Conservation (phyloP, 108 stramenopile species). For the Cyclotella choctawhatcheeana region DNA sequence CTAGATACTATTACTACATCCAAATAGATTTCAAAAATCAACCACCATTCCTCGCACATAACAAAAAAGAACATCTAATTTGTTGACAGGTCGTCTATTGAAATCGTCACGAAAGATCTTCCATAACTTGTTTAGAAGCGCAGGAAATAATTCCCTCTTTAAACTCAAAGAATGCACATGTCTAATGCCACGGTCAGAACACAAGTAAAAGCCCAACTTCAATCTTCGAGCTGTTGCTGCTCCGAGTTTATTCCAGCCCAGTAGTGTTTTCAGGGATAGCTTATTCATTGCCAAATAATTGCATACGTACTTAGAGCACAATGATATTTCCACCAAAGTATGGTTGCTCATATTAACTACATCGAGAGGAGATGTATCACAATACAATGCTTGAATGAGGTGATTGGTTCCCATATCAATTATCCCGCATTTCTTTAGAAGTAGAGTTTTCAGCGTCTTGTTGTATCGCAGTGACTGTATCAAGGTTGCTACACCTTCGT, state of each 20-base stretch:
- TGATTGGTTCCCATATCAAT: slow-evolving; percentile 11
- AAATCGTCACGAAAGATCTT: slow-evolving; percentile 5
- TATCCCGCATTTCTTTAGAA: slow-evolving; percentile 28
- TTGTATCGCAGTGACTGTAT: slow-evolving; percentile 9
- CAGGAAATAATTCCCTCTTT: slow-evolving; percentile 20
- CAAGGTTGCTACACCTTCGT: slow-evolving; percentile 14
- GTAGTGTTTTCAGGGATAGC: not conserved
- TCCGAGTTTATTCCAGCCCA: slow-evolving; percentile 24
- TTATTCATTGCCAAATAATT: not conserved
- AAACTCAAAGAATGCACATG: slow-evolving; percentile 18
- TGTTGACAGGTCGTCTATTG: not conserved
- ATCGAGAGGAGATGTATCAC: slow-evolving; percentile 7
- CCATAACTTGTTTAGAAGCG: slow-evolving; percentile 19
- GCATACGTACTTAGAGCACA: slow-evolving; percentile 9
- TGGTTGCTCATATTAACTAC: slow-evolving; percentile 27
- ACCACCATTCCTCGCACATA: slow-evolving; percentile 24
- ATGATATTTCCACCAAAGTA: slow-evolving; percentile 11
- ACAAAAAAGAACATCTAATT: slow-evolving; percentile 9
- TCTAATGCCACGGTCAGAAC: slow-evolving; percentile 9
- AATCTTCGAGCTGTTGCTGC: slow-evolving; percentile 13
- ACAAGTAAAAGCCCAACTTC: slow-evolving; percentile 20
- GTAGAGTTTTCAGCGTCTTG: slow-evolving; percentile 17
- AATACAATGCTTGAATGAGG: slow-evolving; percentile 20
- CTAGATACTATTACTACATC: too few species aligned
- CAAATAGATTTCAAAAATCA: slow-evolving; percentile 14